Evolutionary conservation across 2,329 filamentous ascomycete genomes (phyloP).

Genomic region (Alternaria sp.): DNA sequence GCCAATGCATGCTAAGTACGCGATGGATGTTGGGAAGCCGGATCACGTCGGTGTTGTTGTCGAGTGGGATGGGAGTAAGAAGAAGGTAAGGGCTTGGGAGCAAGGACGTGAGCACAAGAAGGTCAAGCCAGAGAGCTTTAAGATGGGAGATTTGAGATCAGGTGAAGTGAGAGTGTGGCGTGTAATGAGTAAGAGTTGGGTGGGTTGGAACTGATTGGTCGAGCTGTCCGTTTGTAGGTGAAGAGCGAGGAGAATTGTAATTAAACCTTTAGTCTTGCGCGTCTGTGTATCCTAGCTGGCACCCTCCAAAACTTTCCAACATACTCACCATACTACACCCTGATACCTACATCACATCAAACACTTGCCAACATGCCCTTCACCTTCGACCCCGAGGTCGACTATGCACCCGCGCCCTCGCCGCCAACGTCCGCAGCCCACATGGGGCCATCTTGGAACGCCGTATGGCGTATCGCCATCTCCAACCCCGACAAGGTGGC

Average conservation of each 20-base stretch:
- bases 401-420: not conserved
- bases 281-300: not conserved
- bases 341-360: not conserved
- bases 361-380: not conserved
- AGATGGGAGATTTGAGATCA: conserved; percentile 86
- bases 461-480: not conserved
- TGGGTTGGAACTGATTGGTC: conserved; percentile 69
- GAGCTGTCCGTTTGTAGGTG: not conserved
- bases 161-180: conserved; percentile 98
- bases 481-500: not conserved
- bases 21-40: conserved; percentile 82
- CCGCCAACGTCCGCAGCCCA: not conserved
- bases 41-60: conserved; percentile 89
- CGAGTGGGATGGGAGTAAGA: conserved; percentile 98
- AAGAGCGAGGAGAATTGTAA: not conserved
- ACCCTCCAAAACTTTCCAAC: not conserved
- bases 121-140: conserved; percentile 91
- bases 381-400: not conserved
- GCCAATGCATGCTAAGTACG: conserved; percentile 94
- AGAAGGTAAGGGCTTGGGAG: conserved; percentile 95
- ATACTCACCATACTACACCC: not conserved
- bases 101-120: conserved; percentile 94
- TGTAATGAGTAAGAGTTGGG: conserved; percentile 89
- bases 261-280: not conserved
- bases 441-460: not conserved